A percentile compares a stretch with the other conserved stretches of the same genome.
Evolutionary conservation across 371 early-diverging fungal species (phyloP).

Genomic region (Lichtheimia hyalospora): DNA sequence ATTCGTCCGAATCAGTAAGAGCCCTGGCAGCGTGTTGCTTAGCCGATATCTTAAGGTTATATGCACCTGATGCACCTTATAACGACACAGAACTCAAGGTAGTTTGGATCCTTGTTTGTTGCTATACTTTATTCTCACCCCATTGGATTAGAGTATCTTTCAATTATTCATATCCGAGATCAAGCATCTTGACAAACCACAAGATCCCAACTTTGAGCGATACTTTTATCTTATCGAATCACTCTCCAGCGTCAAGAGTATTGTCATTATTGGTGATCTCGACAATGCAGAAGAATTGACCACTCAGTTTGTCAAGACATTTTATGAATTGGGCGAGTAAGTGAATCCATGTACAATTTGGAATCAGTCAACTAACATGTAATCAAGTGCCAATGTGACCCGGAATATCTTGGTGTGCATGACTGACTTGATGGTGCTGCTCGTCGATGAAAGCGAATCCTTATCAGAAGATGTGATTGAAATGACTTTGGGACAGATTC

Average conservation of each 20-base stretch:
- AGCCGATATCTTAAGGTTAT: slow-evolving; percentile 88
- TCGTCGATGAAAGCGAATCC: slow-evolving; percentile 74
- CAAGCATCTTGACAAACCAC: slow-evolving; percentile 53
- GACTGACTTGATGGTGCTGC: slow-evolving; percentile 79
- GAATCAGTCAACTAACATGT: too few relatives aligned
- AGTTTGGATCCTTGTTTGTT: background rate
- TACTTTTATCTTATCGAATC: slow-evolving; percentile 87
- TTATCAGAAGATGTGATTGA: slow-evolving; percentile 81
- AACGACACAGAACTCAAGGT: slow-evolving; percentile 69
- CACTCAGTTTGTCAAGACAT: slow-evolving; percentile 20
- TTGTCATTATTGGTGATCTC: slow-evolving; percentile 64
- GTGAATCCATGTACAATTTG: background rate
- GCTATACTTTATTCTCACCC: background rate
- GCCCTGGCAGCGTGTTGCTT: slow-evolving; percentile 85
- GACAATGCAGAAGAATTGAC: slow-evolving; percentile 28
- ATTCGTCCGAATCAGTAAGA: slow-evolving; percentile 79
- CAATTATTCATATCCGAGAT: slow-evolving; percentile 77
- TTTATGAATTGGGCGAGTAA: slow-evolving; percentile 5
- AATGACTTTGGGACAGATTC: slow-evolving; percentile 76
- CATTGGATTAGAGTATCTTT: slow-evolving; percentile 69
- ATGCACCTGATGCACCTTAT: slow-evolving; percentile 93
- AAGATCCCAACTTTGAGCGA: slow-evolving; percentile 63
- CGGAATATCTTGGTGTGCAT: slow-evolving; percentile 79
- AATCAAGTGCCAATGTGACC: slow-evolving; percentile 61
- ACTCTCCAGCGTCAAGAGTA: slow-evolving; percentile 81